Conservation (phyloP, 176 grass and related monocot species). For the Oryza punctata region DNA sequence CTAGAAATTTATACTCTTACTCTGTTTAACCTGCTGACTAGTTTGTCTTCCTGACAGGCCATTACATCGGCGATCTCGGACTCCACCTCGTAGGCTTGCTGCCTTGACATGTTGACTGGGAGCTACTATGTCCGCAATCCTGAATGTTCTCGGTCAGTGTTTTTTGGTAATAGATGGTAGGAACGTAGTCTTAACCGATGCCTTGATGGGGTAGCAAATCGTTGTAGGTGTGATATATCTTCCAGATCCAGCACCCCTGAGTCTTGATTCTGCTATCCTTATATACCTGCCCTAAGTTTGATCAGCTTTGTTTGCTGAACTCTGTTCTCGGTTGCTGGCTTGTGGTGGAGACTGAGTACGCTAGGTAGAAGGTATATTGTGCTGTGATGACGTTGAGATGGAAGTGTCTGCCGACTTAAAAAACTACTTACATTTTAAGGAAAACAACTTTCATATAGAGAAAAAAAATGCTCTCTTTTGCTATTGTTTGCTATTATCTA, state of each 20-base stretch:
- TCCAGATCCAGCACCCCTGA: not conserved
- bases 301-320: not conserved
- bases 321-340: not conserved
- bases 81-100: slow-evolving; percentile 47
- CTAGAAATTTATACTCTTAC: not conserved
- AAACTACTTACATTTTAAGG: not conserved
- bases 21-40: not conserved
- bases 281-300: not conserved
- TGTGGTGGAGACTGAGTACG: not conserved
- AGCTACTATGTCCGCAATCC: not conserved
- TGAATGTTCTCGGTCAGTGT: not conserved
- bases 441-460: not conserved
- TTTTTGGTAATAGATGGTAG: slow-evolving; percentile 2
- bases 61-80: slow-evolving; percentile 39
- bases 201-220: not conserved
- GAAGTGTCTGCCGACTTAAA: not conserved
- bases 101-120: slow-evolving; percentile 33
- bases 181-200: not conserved
- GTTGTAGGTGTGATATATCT: not conserved
- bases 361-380: not conserved
- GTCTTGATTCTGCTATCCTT: not conserved
- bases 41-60: slow-evolving; percentile 36
- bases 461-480: not conserved
- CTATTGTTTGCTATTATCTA: not conserved
- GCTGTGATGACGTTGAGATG: not conserved